A percentile compares a stretch with the other conserved stretches of the same genome.
These are phyloP conservation scores for Saccharomycopsis selenospora DNA, from an alignment of 805 yeast species.

Conservation along the genomic window DNA sequence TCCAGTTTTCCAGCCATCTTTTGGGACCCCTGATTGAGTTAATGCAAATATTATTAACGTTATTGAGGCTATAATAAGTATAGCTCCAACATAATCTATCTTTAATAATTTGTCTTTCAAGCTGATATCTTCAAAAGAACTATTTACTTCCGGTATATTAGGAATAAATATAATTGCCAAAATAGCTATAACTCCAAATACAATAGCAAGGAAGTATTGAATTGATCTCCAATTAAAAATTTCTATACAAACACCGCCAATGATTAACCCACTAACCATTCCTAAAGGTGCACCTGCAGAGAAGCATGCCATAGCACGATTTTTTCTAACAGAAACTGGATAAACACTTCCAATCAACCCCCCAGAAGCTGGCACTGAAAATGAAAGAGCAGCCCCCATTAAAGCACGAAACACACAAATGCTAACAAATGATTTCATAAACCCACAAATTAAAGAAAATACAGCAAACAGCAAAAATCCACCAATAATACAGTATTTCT, in stretches of 20 bases:
- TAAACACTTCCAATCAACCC: constrained; percentile 40
- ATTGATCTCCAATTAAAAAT: constrained; percentile 36
- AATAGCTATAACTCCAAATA: constrained; percentile 28
- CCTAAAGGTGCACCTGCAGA: constrained; percentile 45
- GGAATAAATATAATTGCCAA: constrained; percentile 31
- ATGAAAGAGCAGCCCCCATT: constrained; percentile 38
- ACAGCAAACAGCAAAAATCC: constrained; percentile 31
- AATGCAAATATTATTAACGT: constrained; percentile 38
- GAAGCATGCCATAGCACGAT: constrained; percentile 37
- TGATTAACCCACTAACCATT: constrained; percentile 35
- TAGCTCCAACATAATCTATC: constrained; percentile 39
- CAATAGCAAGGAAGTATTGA: constrained; percentile 35
- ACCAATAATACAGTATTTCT: constrained; percentile 33
- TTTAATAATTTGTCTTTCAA: constrained; percentile 22
- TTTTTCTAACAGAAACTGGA: constrained; percentile 34
- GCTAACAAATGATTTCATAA: constrained; percentile 30
- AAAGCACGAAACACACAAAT: constrained; percentile 38
- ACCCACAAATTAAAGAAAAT: constrained; percentile 31
- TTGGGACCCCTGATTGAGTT: constrained; percentile 36
- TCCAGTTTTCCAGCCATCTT: constrained; percentile 39
- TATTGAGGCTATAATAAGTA: constrained; percentile 35
- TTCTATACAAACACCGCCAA: constrained; percentile 39
- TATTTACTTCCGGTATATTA: constrained; percentile 22
- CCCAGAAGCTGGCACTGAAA: constrained; percentile 41
- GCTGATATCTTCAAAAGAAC: not conserved